These are phyloP conservation scores for Fusarium sp. DNA, from an alignment of 2,329 filamentous ascomycete species.

Conservation along the genomic window DNA sequence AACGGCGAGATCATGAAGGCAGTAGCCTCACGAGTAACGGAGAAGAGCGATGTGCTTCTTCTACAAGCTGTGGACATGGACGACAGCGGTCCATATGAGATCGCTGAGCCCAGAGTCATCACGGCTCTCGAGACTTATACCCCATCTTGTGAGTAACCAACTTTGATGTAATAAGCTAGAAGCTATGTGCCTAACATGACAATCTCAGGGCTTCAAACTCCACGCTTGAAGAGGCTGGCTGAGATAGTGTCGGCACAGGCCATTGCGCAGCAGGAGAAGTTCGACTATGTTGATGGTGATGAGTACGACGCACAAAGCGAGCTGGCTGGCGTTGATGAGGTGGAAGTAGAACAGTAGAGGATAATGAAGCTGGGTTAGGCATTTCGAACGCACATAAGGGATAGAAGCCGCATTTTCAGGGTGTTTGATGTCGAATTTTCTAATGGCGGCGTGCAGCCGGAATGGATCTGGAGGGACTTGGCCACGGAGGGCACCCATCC, in stretches of 20 bases:
- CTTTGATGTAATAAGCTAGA: background rate
- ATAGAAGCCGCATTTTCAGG: constrained; percentile 51
- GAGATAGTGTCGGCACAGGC: constrained; percentile 98
- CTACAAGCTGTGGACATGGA: constrained; percentile 98
- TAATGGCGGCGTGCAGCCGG: constrained; percentile 45
- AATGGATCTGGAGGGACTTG: constrained; percentile 43
- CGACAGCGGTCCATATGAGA: constrained; percentile 98
- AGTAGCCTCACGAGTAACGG: constrained; percentile 94
- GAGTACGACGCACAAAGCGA: constrained; percentile 67
- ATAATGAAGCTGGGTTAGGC: constrained; percentile 44
- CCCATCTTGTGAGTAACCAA: constrained; percentile 83
- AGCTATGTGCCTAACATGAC: constrained; percentile 49
- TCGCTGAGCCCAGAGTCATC: constrained; percentile 95
- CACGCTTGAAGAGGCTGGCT: constrained; percentile 93
- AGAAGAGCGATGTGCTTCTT: constrained; percentile 97
- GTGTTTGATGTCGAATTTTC: constrained; percentile 49
- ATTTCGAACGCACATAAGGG: constrained; percentile 49
- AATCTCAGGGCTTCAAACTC: constrained; percentile 90
- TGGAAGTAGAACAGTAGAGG: constrained; percentile 51
- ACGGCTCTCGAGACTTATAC: constrained; percentile 98
- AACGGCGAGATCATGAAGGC: constrained; percentile 99
- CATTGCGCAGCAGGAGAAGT: constrained; percentile 93
- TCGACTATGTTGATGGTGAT: constrained; percentile 69
- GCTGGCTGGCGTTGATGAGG: constrained; percentile 68
- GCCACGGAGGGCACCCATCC: constrained; percentile 30